Conservation (phyloP, 352 stramenopile species). For the Halophytophthora polymorphica region DNA sequence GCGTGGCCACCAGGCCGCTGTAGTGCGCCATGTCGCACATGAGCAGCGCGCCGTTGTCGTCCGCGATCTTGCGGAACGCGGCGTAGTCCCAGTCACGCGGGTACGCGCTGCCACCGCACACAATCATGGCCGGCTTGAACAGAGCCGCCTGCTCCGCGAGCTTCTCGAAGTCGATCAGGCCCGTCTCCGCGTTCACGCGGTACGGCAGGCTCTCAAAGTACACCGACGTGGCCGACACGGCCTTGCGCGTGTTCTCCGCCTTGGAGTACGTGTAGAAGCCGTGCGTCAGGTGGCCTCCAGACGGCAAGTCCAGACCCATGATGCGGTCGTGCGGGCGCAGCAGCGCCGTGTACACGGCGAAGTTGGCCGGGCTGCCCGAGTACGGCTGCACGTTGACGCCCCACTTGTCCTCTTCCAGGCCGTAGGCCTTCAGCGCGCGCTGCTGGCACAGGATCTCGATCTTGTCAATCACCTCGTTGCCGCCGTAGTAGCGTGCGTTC, state of each 20-base stretch:
- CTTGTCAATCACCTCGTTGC: conserved; percentile 98
- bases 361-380: conserved; percentile 97
- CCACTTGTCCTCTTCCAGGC: conserved; percentile 92
- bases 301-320: conserved; percentile 99
- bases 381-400: conserved; percentile 99
- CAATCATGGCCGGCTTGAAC: conserved; percentile 98
- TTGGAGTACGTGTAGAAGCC: conserved; percentile 98
- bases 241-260: conserved; percentile 96
- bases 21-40: conserved; percentile 99
- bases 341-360: conserved; percentile 98
- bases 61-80: conserved; percentile 96
- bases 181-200: conserved; percentile 92
- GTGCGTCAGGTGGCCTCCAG: conserved; percentile 98
- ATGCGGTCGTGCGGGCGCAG: conserved; percentile 98
- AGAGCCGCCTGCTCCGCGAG: conserved; percentile 92
- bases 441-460: conserved; percentile 94
- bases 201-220: conserved; percentile 99
- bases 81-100: conserved; percentile 98
- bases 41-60: conserved; percentile 96
- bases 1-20: conserved; percentile 95
- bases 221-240: conserved; percentile 98
- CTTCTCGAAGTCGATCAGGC: conserved; percentile 97
- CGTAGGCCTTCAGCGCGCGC: conserved; percentile 93
- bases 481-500: conserved; percentile 96
- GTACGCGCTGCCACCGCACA: conserved; percentile 97